Evolutionary conservation across 768 basidiomycete species (phyloP).

Genomic region (Tephrocybe rancida): DNA sequence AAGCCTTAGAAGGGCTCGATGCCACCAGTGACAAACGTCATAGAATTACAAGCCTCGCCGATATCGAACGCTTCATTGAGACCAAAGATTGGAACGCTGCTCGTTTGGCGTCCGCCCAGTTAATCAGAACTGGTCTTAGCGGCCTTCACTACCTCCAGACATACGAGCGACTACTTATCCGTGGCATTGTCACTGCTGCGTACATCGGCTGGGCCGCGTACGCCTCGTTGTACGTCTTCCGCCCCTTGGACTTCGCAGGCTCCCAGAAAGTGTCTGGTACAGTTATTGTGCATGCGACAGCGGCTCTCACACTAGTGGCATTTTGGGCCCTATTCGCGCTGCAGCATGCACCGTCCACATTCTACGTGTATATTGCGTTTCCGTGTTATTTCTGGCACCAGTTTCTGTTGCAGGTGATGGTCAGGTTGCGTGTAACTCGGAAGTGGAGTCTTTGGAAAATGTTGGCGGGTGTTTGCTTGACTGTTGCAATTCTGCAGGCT

Average conservation of each 20-base stretch:
- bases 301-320: constrained; percentile 27
- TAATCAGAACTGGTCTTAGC: constrained; percentile 55
- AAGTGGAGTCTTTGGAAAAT: constrained; percentile 13
- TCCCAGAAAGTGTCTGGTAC: background rate
- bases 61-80: constrained; percentile 49
- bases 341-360: constrained; percentile 71
- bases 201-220: constrained; percentile 83
- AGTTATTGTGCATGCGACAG: constrained; percentile 16
- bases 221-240: constrained; percentile 58
- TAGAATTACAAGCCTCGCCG: constrained; percentile 35
- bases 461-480: constrained; percentile 30
- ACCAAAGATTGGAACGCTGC: constrained; percentile 48
- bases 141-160: constrained; percentile 83
- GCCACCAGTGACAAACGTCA: constrained; percentile 24
- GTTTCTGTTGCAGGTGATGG: constrained; percentile 36
- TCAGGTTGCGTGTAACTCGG: constrained; percentile 13
- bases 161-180: constrained; percentile 78
- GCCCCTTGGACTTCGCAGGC: constrained; percentile 32
- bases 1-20: constrained; percentile 38
- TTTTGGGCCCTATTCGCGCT: constrained; percentile 57
- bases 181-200: constrained; percentile 66
- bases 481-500: constrained; percentile 51
- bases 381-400: constrained; percentile 80
- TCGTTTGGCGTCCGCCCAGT: constrained; percentile 45
- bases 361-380: constrained; percentile 76